These are phyloP conservation scores for Suaeda aralocaspica DNA, from an alignment of 148 eudicot species.

Conservation along the genomic window DNA sequence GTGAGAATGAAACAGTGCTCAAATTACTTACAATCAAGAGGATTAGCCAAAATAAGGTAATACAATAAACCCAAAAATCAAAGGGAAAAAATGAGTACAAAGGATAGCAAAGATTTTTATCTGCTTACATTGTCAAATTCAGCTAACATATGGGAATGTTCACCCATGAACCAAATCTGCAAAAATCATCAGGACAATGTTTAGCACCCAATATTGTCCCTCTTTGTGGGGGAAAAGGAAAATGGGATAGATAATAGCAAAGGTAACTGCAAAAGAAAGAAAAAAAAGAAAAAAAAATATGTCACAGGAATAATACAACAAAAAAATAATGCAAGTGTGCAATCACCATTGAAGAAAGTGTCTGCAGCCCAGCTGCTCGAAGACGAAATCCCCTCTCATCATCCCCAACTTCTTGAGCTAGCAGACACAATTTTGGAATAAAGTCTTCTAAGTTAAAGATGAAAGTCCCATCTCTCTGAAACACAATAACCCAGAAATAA, in stretches of 20 bases:
- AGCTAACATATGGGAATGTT: conserved; percentile 72
- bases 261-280: background rate
- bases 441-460: conserved; percentile 81
- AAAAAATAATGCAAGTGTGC: background rate
- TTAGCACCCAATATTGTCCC: conserved; percentile 9
- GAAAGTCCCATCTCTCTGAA: conserved; percentile 84
- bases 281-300: background rate
- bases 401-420: conserved; percentile 90
- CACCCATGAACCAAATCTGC: conserved; percentile 98
- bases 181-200: conserved; percentile 15
- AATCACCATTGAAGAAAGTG: conserved; percentile 84
- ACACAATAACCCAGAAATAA: conserved; percentile 17
- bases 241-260: background rate
- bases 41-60: background rate
- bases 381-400: conserved; percentile 66
- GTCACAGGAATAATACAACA: background rate
- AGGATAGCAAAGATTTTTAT: background rate
- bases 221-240: background rate
- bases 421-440: conserved; percentile 76
- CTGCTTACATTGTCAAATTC: conserved; percentile 91
- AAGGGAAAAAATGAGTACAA: background rate
- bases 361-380: conserved; percentile 78
- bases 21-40: background rate
- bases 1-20: conserved; percentile 1
- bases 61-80: background rate